Percentiles rank a stretch among this genome's conserved stretches.
These are phyloP conservation scores for Nemania bipapillata DNA, from an alignment of 2,329 filamentous ascomycete species.

Conservation along the genomic window DNA sequence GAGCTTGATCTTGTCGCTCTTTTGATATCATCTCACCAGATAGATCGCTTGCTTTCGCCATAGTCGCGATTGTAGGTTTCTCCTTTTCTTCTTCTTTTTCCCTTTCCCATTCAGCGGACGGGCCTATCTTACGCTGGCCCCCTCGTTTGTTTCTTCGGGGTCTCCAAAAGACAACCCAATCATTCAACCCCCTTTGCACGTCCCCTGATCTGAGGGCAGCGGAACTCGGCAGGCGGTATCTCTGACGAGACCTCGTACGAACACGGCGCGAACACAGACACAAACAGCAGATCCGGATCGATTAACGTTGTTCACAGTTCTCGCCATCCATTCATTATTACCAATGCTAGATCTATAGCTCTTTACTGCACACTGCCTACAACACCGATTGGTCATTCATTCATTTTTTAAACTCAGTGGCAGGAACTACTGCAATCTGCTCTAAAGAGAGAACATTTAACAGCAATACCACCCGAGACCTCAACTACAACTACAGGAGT, in stretches of 20 bases:
- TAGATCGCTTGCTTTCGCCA: constrained; percentile 23
- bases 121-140: constrained; percentile 23
- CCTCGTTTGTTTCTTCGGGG: constrained; percentile 43
- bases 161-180: constrained; percentile 38
- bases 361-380: constrained; percentile 23
- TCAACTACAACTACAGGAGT: background rate
- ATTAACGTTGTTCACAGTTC: constrained; percentile 33
- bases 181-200: constrained; percentile 37
- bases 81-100: background rate
- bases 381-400: constrained; percentile 13
- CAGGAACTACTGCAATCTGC: constrained; percentile 10
- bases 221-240: constrained; percentile 45
- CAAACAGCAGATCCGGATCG: constrained; percentile 40
- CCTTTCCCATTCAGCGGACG: background rate
- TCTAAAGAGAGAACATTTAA: constrained; percentile 4
- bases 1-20: constrained; percentile 38
- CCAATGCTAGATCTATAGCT: constrained; percentile 27
- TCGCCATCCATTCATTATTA: constrained; percentile 43
- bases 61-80: background rate
- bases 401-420: constrained; percentile 12
- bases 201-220: constrained; percentile 50
- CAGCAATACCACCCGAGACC: background rate
- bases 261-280: constrained; percentile 19
- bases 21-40: constrained; percentile 37
- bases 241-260: constrained; percentile 43